phyloP scores from a whole-genome alignment of 148 eudicot species.

The Camellia sinensis region DNA sequence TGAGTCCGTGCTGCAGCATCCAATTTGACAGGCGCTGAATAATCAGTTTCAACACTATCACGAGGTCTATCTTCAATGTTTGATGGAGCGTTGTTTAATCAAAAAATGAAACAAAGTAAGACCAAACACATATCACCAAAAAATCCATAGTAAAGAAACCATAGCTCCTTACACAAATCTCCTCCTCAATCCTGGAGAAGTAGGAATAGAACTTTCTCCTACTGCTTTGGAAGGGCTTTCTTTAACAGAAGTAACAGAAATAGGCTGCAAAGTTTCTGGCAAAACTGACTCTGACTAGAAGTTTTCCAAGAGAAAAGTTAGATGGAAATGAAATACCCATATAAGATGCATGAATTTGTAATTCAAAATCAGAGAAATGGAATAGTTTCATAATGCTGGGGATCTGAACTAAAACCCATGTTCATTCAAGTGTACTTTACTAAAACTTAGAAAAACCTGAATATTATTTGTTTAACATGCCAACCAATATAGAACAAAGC shows the following conservation, averaged over 20 bases:
- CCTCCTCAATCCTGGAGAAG: slow-evolving; percentile 67
- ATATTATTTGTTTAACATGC: slow-evolving; percentile 3
- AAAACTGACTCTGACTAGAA: slow-evolving; percentile 26
- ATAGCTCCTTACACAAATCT: slow-evolving; percentile 61
- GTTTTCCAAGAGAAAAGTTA: slow-evolving; percentile 9
- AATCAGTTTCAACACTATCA: slow-evolving; percentile 38
- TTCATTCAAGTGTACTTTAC: not conserved
- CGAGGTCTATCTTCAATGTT: slow-evolving; percentile 37
- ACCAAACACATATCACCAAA: slow-evolving; percentile 7
- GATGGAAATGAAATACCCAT: not conserved
- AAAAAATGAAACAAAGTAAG: slow-evolving; percentile 7
- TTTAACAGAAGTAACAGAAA: slow-evolving; percentile 31
- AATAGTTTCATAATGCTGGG: not conserved
- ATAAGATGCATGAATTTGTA: not conserved
- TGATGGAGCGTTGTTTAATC: slow-evolving; percentile 40
- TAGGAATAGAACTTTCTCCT: slow-evolving; percentile 37
- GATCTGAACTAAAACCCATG: no score
- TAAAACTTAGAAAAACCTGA: not conserved
- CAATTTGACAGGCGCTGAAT: slow-evolving; percentile 27
- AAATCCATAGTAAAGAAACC: not conserved
- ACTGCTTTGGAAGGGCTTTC: slow-evolving; percentile 39
- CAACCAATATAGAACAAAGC: not conserved
- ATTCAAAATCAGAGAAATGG: not conserved
- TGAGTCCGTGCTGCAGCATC: slow-evolving; percentile 14
- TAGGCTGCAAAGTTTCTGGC: slow-evolving; percentile 29